Base-by-base conservation (phyloP, 2,329 filamentous ascomycete species). In the Berkeleyomyces rouxiae region DNA sequence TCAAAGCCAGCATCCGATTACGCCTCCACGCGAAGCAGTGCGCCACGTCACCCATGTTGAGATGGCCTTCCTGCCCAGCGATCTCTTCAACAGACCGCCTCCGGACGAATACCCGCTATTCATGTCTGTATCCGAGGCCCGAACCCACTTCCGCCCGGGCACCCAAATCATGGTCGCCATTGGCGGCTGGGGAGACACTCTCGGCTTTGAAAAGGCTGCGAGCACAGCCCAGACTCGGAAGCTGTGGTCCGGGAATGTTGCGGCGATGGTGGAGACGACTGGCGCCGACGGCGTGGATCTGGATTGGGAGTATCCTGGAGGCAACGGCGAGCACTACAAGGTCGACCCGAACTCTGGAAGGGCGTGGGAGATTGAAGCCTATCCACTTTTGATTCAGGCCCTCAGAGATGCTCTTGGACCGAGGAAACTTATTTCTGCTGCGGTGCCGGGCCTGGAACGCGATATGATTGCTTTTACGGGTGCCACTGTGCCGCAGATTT, bases 271-370 rank as follows among this genome's bases (percentile, higher is more conserved):
- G 0, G 72, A 78, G 3, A 72, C 72, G 0, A 82, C 80, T 10
- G 82, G 82, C 0, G 84, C 84, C 10, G 87, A 90, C 68, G 87
- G 85, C 7, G 68, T 76, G 5, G 78, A 81, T 62, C 76, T 88
- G 57, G 85, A 88, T 67, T 88, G 84, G 83, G 85, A 82, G 67
- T 83, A 81, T 66, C 79, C 79, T 0, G 77, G 76, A 16, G 85
- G 86, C 33, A 88, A 88, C 65, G 84, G 84, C 43, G 79, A 82
- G 23, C 84, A 88, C 72, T 88, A 89, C 74, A 87, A 82, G 67
- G 69, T 78, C 49, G 74, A 78, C 7, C 81, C 83, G 11, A 89
- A 88, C 70, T 75, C 76, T 0, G 71, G 78, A 37, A 84, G 84
- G 65, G 73, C 72, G 9, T 79, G 78, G 72, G 84, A 89, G 70